Evolutionary conservation across 345 rosid species (phyloP).

Genomic region (Bretschneidera sinensis): DNA sequence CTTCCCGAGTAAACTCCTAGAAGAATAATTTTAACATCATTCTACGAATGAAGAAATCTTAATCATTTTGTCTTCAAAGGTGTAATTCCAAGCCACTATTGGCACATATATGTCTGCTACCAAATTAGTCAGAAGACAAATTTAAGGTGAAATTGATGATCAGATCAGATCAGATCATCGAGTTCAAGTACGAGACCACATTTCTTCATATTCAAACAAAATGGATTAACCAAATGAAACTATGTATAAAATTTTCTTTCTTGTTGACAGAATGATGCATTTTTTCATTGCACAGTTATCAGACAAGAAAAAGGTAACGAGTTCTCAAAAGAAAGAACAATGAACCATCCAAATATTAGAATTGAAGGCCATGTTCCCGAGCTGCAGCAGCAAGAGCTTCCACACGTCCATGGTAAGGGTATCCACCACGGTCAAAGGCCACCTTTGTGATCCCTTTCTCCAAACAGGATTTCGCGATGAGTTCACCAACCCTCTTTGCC

Average conservation of each 20-base stretch:
- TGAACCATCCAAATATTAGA: slow-evolving; percentile 32
- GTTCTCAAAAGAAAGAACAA: slow-evolving; percentile 3
- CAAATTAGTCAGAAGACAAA: too few species aligned
- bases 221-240: not conserved
- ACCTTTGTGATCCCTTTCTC: slow-evolving; percentile 90
- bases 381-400: slow-evolving; percentile 81
- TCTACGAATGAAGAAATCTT: too few species aligned
- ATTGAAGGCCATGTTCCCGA: slow-evolving; percentile 81
- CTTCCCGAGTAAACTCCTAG: too few species aligned
- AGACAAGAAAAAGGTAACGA: not conserved
- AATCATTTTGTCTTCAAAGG: too few species aligned
- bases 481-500: slow-evolving; percentile 82
- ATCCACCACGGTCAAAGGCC: slow-evolving; percentile 90
- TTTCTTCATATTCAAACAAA: too few species aligned
- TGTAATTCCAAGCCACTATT: too few species aligned
- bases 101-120: too few species aligned
- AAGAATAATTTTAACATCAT: too few species aligned
- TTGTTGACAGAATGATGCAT: not conserved
- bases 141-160: too few species aligned
- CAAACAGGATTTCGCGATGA: slow-evolving; percentile 72
- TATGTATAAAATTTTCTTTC: not conserved
- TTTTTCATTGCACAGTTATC: not conserved
- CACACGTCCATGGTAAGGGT: slow-evolving; percentile 86
- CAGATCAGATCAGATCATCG: too few species aligned
- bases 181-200: too few species aligned